These are phyloP conservation scores for Fusarium chaquense DNA, from an alignment of 2,329 filamentous ascomycete species.

Conservation along the genomic window DNA sequence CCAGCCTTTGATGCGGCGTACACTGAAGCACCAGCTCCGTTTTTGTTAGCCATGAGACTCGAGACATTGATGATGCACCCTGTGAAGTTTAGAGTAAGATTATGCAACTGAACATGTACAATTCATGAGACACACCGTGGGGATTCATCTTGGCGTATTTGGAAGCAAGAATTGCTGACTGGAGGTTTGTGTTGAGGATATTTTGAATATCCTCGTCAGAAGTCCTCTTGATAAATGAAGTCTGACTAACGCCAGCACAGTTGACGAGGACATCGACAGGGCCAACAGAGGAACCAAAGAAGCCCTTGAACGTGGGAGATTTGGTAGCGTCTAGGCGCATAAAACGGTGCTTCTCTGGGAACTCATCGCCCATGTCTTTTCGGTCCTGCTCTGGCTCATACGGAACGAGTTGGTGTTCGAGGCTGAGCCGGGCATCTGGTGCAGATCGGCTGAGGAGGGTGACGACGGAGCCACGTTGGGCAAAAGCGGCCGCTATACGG, in stretches of 20 bases:
- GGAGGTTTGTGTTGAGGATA: constrained; percentile 78
- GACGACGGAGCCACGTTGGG: constrained; percentile 68
- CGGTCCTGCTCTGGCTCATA: constrained; percentile 31
- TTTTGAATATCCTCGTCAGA: constrained; percentile 62
- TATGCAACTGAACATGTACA: neutral
- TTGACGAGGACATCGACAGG: constrained; percentile 76
- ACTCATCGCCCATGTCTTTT: constrained; percentile 1
- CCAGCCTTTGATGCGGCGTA: constrained; percentile 88
- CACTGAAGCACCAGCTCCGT: constrained; percentile 75
- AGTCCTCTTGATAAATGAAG: constrained; percentile 70
- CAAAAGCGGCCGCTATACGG: constrained; percentile 75
- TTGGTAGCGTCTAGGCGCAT: constrained; percentile 52
- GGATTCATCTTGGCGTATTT: constrained; percentile 56
- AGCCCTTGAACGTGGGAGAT: constrained; percentile 47
- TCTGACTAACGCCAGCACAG: constrained; percentile 79
- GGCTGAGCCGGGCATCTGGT: constrained; percentile 58
- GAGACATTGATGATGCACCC: constrained; percentile 85
- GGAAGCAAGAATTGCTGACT: constrained; percentile 72
- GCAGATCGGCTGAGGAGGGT: constrained; percentile 71
- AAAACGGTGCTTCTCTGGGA: constrained; percentile 50
- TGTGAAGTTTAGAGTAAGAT: constrained; percentile 41
- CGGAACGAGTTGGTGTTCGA: constrained; percentile 50
- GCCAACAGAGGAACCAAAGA: constrained; percentile 50
- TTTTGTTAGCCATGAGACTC: constrained; percentile 77
- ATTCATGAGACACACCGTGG: constrained; percentile 46